Evolutionary conservation across 768 basidiomycete species (phyloP), one percentile per base, ranked within the genome.

Genomic region (Trametes sanguinea): DNA sequence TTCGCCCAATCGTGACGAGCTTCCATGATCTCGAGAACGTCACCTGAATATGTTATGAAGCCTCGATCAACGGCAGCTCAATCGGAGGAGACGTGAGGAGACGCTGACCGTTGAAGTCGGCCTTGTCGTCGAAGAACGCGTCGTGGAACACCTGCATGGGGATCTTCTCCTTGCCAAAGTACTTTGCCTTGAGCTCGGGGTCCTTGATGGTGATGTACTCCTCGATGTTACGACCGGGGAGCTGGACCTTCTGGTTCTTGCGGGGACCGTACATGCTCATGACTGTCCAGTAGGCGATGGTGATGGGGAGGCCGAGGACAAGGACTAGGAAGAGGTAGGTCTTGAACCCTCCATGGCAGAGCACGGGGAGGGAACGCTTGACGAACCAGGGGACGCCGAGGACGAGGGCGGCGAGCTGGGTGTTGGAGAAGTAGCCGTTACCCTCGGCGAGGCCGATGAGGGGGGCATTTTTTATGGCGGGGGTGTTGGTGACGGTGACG

Each of bases 111-210:
- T 98, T 99, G 74, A 99, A 91, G 58, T 98, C 95, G 63, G 95
- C 85, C 78, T 98, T 98, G 51, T 89, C 89, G 52, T 95, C 94
- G 73, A 99, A 98, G 78, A 90, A 98, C 65, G 94, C 92, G 80
- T 99, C 97, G 72, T 98, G 89, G 82, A 97, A 96, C 67, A 91
- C 77, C 77, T 99, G 96, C 89, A 97, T 95, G 54, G 95, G 95
- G 60, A 99, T 98, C 77, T 97, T 98, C 68, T 87, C 84, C 76
- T 88, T 91, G 65, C 87, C 89, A 35, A 84, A 76, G 78, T 95
- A 98, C 61, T 85, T 80, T 33, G 81, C 80, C 79, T 86, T 91
- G 72, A 98, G 83, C 61, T 87, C 89, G 0, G 78, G 75, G 78
- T 96, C 94, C 62, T 92, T 88, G 78, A 98, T 89, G 47, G 87